These are phyloP conservation scores for Populus tremula DNA, from an alignment of 345 rosid genomes.

Conservation along the genomic window DNA sequence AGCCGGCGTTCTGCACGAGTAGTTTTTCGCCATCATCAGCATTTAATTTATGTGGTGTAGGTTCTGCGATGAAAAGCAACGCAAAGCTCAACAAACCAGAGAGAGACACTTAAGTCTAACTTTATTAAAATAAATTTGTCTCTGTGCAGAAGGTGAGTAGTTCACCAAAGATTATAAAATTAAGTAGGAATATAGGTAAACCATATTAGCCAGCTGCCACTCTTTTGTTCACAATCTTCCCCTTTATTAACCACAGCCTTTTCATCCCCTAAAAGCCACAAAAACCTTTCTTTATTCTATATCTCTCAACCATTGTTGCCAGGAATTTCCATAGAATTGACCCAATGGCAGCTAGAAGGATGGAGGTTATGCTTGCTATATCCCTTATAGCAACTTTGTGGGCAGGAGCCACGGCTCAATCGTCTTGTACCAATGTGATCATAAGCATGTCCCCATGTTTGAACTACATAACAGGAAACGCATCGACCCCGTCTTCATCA, in stretches of 20 bases:
- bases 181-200: not conserved
- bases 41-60: not conserved
- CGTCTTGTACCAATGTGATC: slow-evolving; percentile 19
- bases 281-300: not conserved
- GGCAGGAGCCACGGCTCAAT: slow-evolving; percentile 19
- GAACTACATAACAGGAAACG: slow-evolving; percentile 25
- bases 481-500: slow-evolving; percentile 26
- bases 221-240: slow-evolving; percentile 1
- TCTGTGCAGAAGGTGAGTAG: not conserved
- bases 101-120: not conserved
- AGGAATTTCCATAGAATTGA: not conserved
- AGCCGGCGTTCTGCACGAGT: not conserved
- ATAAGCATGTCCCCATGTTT: slow-evolving; percentile 28
- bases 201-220: slow-evolving; percentile 5
- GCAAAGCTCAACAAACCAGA: not conserved
- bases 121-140: not conserved
- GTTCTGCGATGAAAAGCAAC: not conserved
- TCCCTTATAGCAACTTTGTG: not conserved
- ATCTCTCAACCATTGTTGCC: not conserved
- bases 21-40: not conserved
- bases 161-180: not conserved
- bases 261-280: not conserved
- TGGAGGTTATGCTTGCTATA: not conserved
- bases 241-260: not conserved
- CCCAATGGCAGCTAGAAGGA: slow-evolving; percentile 7